Evolutionary conservation across 176 grass and related monocot genomes (phyloP).

Genomic region (Oryza coarctata): DNA sequence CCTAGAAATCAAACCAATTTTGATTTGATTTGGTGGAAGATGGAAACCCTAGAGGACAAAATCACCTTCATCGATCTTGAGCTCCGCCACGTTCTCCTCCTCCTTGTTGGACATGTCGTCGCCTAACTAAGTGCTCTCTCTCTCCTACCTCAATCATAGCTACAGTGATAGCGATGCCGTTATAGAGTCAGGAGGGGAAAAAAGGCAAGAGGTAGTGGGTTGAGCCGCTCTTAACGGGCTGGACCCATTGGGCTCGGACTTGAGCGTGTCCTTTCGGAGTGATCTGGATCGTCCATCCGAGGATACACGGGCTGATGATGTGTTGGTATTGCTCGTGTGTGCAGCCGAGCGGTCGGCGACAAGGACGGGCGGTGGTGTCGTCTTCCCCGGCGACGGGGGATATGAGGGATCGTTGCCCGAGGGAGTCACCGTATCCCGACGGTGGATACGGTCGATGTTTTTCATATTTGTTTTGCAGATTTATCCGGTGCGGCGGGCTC

Average conservation of each 20-base stretch:
- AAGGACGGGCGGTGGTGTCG: background rate
- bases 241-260: too few species aligned
- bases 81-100: slow-evolving; percentile 91
- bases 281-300: background rate
- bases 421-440: too few species aligned
- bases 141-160: background rate
- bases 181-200: background rate
- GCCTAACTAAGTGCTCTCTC: background rate
- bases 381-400: background rate
- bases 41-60: too few species aligned
- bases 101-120: slow-evolving; percentile 72
- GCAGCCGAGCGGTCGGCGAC: background rate
- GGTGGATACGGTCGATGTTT: too few species aligned
- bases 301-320: background rate
- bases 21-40: background rate
- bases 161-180: background rate
- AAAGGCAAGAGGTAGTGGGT: background rate
- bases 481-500: background rate
- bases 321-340: background rate
- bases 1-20: background rate
- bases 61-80: slow-evolving; percentile 89
- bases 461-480: background rate
- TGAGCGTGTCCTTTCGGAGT: background rate
- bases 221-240: background rate
- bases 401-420: background rate